Conservation (phyloP, 768 basidiomycete genomes). For the Serendipita vermifera region DNA sequence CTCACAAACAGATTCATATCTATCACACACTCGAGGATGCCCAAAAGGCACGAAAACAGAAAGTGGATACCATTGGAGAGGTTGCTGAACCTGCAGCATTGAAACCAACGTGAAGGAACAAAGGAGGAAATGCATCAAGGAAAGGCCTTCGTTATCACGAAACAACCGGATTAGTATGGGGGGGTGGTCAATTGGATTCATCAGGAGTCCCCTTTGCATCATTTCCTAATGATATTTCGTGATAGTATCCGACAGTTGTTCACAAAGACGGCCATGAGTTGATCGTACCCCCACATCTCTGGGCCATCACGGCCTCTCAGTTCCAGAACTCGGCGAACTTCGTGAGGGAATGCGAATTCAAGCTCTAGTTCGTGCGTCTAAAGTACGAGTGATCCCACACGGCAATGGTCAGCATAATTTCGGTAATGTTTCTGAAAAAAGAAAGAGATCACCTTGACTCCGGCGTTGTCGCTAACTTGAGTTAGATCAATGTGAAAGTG, state of each 20-base stretch:
- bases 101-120: no score
- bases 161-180: no score
- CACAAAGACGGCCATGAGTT: conserved; percentile 82
- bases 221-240: conserved; percentile 40
- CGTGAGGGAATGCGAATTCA: conserved; percentile 56
- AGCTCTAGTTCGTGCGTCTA: conserved; percentile 72
- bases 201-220: no score
- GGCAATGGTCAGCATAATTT: not conserved
- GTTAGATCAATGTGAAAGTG: conserved; percentile 89
- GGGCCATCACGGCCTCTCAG: conserved; percentile 39
- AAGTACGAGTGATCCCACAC: conserved; percentile 8
- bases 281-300: conserved; percentile 55
- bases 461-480: conserved; percentile 53
- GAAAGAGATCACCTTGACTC: conserved; percentile 3
- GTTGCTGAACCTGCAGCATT: no score
- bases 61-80: not conserved
- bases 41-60: not conserved
- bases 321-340: conserved; percentile 56
- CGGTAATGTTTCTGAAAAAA: not conserved
- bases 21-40: not conserved
- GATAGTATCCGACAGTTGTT: conserved; percentile 86
- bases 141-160: no score
- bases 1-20: not conserved
- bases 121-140: no score
- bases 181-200: no score